Base-by-base conservation (phyloP, 768 basidiomycete species). In the Obba rivulosa region DNA sequence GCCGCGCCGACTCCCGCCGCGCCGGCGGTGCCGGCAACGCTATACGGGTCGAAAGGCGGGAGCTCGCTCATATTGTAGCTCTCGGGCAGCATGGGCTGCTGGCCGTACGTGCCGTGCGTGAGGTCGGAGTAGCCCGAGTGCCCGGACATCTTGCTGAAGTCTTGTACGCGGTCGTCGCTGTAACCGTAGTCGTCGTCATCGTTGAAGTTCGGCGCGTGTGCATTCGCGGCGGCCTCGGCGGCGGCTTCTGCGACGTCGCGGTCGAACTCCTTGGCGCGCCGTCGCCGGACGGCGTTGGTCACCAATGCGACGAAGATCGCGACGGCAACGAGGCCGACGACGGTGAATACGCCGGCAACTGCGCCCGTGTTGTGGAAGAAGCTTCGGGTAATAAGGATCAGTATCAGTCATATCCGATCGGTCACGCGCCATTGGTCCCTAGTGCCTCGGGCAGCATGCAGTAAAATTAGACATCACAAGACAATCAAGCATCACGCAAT, bases 341-440 rank as follows among this genome's bases (percentile, higher is more conserved):
- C 83, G 17, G 79, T 68, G 67, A 88, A 89, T 0, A 80, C 79
- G 11, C 81, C 87, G 2, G 82, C 83, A 1, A 88, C 81, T 0
- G 85, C 87, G 18, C 78, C 83, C 17, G 65, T 87, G 68, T 90
- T 89, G 41, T 71, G 52, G 62, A 88, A 83, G 69, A 88, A 88
- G 38, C 85, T 84, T 2, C 13, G 28, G 28, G 28, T 13, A 31
- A 13, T 5, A 31, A 31, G 37, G 23, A 37, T n/a, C n/a, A 43
- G 31, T 13, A 51, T 45, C 46, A 46, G 44, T 21, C 17, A 34
- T 7, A 31, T 31, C 28, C 7, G 20, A n/a, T 31, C 7, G 13
- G 13, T 31, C 28, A 31, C 13, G 28, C 13, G 5, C 28, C 28
- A 31, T 31, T 5, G 28, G 7, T 13, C 13, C 13, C 28, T 13